A percentile compares a stretch with the other conserved stretches of the same genome.
Evolutionary conservation across 441 rosid species (phyloP).

Genomic region (Populus hybrid): DNA sequence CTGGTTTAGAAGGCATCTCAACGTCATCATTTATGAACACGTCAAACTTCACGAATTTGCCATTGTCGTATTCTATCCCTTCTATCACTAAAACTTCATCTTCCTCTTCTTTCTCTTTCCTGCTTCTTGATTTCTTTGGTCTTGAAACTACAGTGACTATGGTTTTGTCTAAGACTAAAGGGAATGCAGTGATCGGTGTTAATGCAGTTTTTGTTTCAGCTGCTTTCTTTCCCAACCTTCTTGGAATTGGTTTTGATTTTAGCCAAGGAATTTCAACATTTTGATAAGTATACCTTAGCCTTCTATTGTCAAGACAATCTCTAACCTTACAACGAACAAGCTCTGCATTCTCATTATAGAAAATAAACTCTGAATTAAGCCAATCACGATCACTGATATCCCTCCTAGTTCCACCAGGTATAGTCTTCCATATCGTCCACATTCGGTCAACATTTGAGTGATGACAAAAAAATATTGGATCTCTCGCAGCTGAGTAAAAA

Average conservation of each 20-base stretch:
- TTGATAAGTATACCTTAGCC: constrained; percentile 43
- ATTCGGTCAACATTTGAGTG: constrained; percentile 54
- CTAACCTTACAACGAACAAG: constrained; percentile 47
- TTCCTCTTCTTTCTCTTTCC: constrained; percentile 52
- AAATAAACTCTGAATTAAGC: constrained; percentile 40
- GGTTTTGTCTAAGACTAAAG: constrained; percentile 34
- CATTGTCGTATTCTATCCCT: constrained; percentile 39
- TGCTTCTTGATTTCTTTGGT: constrained; percentile 53
- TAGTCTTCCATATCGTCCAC: constrained; percentile 57
- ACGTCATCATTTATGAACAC: constrained; percentile 51
- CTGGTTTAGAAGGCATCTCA: constrained; percentile 25
- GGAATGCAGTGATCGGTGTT: constrained; percentile 29
- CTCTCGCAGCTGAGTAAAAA: constrained; percentile 60
- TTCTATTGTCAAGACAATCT: constrained; percentile 39
- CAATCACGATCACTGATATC: constrained; percentile 49
- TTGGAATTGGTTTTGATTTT: constrained; percentile 44
- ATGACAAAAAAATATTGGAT: constrained; percentile 54
- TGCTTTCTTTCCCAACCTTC: constrained; percentile 25
- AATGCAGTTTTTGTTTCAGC: constrained; percentile 20
- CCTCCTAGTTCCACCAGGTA: constrained; percentile 25
- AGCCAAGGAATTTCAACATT: constrained; percentile 54
- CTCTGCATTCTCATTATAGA: constrained; percentile 57
- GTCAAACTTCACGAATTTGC: constrained; percentile 38
- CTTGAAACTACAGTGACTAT: constrained; percentile 35
- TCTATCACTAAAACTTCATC: constrained; percentile 52